phyloP scores from a whole-genome alignment of 1,284 basidiomycete species.

The Irpex lacteus region DNA sequence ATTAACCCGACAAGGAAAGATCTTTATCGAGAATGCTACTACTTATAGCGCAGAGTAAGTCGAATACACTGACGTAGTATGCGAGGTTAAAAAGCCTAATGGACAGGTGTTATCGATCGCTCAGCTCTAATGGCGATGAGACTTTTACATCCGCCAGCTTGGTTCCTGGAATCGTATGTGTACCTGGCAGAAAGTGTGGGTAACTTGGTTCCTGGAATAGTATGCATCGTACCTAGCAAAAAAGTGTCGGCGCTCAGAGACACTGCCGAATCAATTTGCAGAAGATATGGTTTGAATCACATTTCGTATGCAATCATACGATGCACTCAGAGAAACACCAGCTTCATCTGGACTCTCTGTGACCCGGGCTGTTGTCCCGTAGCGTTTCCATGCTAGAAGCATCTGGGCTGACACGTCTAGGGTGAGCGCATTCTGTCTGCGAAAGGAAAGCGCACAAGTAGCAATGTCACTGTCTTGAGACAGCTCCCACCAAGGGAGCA shows the following conservation, averaged over 20 bases:
- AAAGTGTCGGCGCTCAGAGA: too few relatives aligned
- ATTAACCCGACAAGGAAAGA: background rate
- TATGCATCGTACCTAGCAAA: too few relatives aligned
- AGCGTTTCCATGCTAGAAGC: background rate
- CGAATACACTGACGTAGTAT: background rate
- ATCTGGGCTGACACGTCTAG: background rate
- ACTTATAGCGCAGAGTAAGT: background rate
- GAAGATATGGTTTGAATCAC: background rate
- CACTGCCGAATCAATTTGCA: background rate
- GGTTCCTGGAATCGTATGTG: background rate
- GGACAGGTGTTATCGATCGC: background rate
- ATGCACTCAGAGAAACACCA: background rate
- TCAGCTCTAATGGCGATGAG: background rate
- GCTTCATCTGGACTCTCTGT: background rate
- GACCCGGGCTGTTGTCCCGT: background rate
- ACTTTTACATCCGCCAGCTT: background rate
- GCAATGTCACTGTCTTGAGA: too few relatives aligned
- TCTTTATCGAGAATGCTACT: background rate
- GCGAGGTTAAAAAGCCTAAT: background rate
- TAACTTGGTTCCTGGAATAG: too few relatives aligned
- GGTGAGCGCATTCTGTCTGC: background rate
- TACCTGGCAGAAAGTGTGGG: too few relatives aligned
- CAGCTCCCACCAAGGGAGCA: background rate
- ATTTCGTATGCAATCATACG: too few relatives aligned
- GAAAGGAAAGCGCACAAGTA: background rate